Evolutionary conservation across 305 asterid genomes (phyloP), one percentile per base, ranked within the genome.

Genomic region (Lippia alba): DNA sequence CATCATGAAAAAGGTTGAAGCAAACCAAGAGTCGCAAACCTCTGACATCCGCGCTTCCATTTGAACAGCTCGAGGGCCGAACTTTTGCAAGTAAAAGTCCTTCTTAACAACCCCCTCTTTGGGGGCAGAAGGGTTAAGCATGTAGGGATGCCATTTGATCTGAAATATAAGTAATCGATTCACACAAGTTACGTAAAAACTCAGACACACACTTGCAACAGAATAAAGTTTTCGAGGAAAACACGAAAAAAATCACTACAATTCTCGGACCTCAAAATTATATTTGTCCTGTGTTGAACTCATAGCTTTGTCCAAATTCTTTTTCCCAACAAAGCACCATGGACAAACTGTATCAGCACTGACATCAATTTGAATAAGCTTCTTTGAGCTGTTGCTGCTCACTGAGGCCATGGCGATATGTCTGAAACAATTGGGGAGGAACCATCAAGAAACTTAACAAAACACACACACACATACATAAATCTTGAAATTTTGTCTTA

Each of bases 311-410:
- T 94, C 96, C 32, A 94, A 82, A 82, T 89, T 89, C 82, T 67
- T 86, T 72, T 94, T 91, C 44, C 98, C 98, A 69, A 94, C 94
- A 78, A 81, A 94, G 75, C 98, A 94, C 98, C 98, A 94, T 8
- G 97, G 96, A 67, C 98, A 94, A 32, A 94, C 96, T 2, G 86
- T 89, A 76, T 94, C 98, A 9, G 89, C 74, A 16, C 83, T 85
- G 20, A 89, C 71, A 73, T 93, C 98, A 61, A 93, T 84, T 58
- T 63, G 82, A 53, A 93, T 74, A 36, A 85, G 82, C 77, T 86
- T 94, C 82, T 86, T 93, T 0, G 63, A 86, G 7, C 70, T 76
- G 82, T 75, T 80, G 77, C 67, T 76, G 60, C 87, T 83, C 78
- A 80, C 80, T 48, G 91, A 79, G 65, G 86, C 84, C 88, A 85